These are phyloP conservation scores for Tritrichomonas musculus DNA, from an alignment of 208 protist species.

Conservation along the genomic window DNA sequence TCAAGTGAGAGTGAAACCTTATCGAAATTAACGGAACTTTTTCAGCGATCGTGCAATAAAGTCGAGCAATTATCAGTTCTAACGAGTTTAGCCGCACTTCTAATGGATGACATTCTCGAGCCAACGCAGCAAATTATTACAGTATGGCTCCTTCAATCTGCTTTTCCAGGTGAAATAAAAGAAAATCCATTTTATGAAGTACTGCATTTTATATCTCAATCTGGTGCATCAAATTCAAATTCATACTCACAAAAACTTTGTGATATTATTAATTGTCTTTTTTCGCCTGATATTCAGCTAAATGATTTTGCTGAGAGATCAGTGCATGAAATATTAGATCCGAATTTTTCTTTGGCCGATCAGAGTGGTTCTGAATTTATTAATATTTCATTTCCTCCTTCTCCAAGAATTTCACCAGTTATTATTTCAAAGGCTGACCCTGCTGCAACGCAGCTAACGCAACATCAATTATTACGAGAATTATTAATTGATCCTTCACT, in stretches of 20 bases:
- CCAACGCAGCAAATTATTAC: conserved; percentile 2
- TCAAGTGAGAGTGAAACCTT: background rate
- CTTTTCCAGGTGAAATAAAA: background rate
- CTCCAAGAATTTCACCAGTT: background rate
- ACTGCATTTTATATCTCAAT: background rate
- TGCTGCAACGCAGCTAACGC: background rate
- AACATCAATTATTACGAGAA: conserved; percentile 15
- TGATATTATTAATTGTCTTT: background rate
- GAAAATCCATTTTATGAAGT: background rate
- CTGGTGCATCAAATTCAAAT: background rate
- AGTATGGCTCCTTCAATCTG: background rate
- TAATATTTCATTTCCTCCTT: background rate
- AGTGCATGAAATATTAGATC: background rate
- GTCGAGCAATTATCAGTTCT: background rate
- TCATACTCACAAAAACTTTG: background rate
- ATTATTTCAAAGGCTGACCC: background rate
- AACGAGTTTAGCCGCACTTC: background rate
- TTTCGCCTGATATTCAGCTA: background rate
- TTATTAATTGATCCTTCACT: conserved; percentile 21
- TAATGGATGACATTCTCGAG: conserved; percentile 10
- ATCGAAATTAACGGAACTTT: background rate
- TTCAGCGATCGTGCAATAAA: background rate
- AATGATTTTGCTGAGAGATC: background rate
- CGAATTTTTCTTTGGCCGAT: background rate
- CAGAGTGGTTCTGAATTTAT: background rate